These are phyloP conservation scores for Artemisia tridentata DNA, from an alignment of 129 eudicot genomes.

Conservation along the genomic window DNA sequence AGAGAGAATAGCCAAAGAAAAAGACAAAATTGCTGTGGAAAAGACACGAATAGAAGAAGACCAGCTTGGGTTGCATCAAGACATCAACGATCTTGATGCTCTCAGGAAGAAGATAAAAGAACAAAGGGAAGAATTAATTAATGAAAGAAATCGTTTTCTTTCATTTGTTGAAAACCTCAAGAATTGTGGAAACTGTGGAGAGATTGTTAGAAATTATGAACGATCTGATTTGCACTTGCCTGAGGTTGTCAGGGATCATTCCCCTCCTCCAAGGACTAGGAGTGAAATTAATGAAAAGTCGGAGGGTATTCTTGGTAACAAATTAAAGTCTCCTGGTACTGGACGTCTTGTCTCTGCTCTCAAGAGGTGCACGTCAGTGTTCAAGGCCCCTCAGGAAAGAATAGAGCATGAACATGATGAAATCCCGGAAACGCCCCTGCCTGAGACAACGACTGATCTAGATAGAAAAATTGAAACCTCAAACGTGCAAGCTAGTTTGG, in stretches of 20 bases:
- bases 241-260: constrained; percentile 28
- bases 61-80: constrained; percentile 69
- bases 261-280: constrained; percentile 33
- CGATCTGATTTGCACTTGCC: constrained; percentile 46
- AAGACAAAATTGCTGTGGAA: constrained; percentile 45
- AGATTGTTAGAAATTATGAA: constrained; percentile 36
- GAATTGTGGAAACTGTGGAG: constrained; percentile 65
- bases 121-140: constrained; percentile 55
- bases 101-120: constrained; percentile 71
- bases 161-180: constrained; percentile 58
- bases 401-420: constrained; percentile 28
- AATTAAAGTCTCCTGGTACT: constrained; percentile 31
- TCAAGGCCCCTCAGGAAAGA: constrained; percentile 51
- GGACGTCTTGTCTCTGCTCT: constrained; percentile 53
- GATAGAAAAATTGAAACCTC: constrained; percentile 35
- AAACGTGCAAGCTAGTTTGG: constrained; percentile 23
- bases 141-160: constrained; percentile 55
- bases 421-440: constrained; percentile 26
- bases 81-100: constrained; percentile 59
- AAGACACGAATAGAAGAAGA: constrained; percentile 52
- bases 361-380: constrained; percentile 48
- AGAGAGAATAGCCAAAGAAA: constrained; percentile 51
- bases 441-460: constrained; percentile 15
- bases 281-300: constrained; percentile 33
- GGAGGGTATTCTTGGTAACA: constrained; percentile 27